Evolutionary conservation across 2,329 filamentous ascomycete genomes (phyloP).

Genomic region (Diplocarpon rosae): DNA sequence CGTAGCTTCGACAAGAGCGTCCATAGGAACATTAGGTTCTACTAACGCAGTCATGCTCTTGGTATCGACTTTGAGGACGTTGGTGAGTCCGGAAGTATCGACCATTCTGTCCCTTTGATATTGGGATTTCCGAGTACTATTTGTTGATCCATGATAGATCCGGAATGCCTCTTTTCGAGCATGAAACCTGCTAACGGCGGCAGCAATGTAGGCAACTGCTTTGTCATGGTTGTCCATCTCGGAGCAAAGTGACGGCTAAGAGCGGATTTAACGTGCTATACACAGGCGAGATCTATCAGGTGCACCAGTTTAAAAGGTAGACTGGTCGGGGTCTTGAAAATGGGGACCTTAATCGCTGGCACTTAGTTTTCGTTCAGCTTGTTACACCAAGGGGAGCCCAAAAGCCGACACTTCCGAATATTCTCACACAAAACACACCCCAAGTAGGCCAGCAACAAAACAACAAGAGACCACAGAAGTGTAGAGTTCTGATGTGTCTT

Average conservation of each 20-base stretch:
- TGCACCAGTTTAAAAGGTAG: neutral
- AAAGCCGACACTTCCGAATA: too few species aligned
- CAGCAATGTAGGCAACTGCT: conserved; percentile 15
- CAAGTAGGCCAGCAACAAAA: too few species aligned
- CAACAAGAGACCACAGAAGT: too few species aligned
- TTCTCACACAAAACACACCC: too few species aligned
- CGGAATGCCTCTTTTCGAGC: conserved; percentile 30
- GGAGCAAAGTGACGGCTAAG: neutral
- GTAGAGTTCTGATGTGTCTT: too few species aligned
- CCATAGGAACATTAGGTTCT: conserved; percentile 61
- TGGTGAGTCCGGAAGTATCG: conserved; percentile 36
- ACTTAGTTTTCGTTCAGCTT: too few species aligned
- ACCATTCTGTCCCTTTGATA: conserved; percentile 24
- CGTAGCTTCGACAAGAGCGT: conserved; percentile 46
- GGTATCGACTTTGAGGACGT: conserved; percentile 34
- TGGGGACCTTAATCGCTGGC: too few species aligned
- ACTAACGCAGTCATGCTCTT: conserved; percentile 38
- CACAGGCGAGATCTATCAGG: too few species aligned
- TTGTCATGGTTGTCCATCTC: conserved; percentile 17
- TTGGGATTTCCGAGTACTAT: conserved; percentile 34
- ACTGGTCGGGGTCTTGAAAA: too few species aligned
- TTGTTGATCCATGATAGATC: conserved; percentile 45
- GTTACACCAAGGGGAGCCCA: too few species aligned
- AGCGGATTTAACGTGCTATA: too few species aligned
- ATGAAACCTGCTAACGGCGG: conserved; percentile 14